These are phyloP conservation scores for Stephania japonica DNA, from an alignment of 164 flowering plant species.

Conservation along the genomic window DNA sequence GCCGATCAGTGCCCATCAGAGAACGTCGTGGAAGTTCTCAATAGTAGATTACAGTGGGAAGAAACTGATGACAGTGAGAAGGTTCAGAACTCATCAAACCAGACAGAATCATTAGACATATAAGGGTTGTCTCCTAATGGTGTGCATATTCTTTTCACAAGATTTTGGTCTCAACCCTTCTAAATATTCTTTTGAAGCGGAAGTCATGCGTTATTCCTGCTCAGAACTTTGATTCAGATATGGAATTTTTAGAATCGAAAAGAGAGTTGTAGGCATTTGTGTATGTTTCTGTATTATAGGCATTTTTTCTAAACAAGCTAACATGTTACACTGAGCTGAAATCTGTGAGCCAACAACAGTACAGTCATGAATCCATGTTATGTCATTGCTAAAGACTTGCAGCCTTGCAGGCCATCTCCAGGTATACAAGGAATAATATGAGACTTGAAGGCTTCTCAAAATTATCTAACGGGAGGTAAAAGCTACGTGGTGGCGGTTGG, in stretches of 20 bases:
- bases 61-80: constrained; percentile 18
- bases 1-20: constrained; percentile 80
- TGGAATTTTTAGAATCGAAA: background rate
- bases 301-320: background rate
- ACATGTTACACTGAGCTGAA: background rate
- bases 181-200: background rate
- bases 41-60: constrained; percentile 41
- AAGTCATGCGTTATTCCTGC: background rate
- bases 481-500: background rate
- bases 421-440: background rate
- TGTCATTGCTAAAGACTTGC: background rate
- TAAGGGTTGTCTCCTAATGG: background rate
- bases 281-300: background rate
- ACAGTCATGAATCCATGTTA: background rate
- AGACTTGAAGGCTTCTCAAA: background rate
- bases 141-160: background rate
- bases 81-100: constrained; percentile 19
- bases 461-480: background rate
- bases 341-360: background rate
- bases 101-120: constrained; percentile 18
- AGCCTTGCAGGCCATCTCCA: background rate
- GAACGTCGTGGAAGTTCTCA: constrained; percentile 50
- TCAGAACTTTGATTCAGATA: background rate
- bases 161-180: background rate
- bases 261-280: background rate